A percentile compares a stretch with the other conserved stretches of the same genome.
Evolutionary conservation across 768 basidiomycete genomes (phyloP).

Genomic region (Pleurotus tuoliensis): DNA sequence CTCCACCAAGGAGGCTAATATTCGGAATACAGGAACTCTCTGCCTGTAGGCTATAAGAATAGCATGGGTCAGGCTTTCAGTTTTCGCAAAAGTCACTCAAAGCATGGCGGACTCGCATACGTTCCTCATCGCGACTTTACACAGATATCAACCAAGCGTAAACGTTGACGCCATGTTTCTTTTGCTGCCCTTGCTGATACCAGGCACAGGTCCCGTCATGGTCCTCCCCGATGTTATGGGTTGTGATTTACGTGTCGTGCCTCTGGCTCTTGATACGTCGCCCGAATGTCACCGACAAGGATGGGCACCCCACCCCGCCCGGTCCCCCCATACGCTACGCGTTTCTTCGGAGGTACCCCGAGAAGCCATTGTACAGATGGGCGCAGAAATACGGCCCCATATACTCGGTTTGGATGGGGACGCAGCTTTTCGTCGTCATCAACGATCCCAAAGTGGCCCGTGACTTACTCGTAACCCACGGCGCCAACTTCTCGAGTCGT

Average conservation of each 20-base stretch:
- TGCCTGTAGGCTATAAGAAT: too few relatives aligned
- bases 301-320: slow-evolving; percentile 14
- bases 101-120: too few relatives aligned
- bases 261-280: not conserved
- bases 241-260: not conserved
- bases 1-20: too few relatives aligned
- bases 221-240: not conserved
- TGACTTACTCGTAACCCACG: slow-evolving; percentile 21
- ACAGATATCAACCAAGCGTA: too few relatives aligned
- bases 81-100: too few relatives aligned
- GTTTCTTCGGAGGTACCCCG: slow-evolving; percentile 18
- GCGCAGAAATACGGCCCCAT: slow-evolving; percentile 17
- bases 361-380: slow-evolving; percentile 18
- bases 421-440: slow-evolving; percentile 22
- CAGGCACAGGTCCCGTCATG: too few relatives aligned
- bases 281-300: not conserved
- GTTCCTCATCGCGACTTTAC: too few relatives aligned
- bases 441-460: slow-evolving; percentile 19
- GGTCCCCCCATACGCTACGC: slow-evolving; percentile 18
- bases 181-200: too few relatives aligned
- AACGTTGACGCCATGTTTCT: not conserved
- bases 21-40: too few relatives aligned
- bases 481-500: slow-evolving; percentile 21
- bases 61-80: too few relatives aligned
- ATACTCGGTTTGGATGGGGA: slow-evolving; percentile 22